phyloP scores from a whole-genome alignment of 1,139 yeast genomes.

The Nakaseomyces uthaithaninus region DNA sequence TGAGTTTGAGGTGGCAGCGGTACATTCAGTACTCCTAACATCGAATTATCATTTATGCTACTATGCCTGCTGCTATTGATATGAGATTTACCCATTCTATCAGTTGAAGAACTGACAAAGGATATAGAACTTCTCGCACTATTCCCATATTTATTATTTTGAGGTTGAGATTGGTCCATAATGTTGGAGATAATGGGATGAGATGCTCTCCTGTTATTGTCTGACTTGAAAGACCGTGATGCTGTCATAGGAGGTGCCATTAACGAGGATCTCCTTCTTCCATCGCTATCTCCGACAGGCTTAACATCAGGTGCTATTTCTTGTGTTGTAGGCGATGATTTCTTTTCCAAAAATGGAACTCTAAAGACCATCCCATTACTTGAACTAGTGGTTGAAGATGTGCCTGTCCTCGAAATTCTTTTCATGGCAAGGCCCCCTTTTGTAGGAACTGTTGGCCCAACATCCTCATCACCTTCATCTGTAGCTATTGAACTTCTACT shows the following conservation, averaged over 20 bases:
- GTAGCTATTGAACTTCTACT: neutral
- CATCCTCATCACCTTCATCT: constrained; percentile 7
- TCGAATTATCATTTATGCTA: constrained; percentile 13
- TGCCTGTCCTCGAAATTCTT: constrained; percentile 6
- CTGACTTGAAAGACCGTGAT: constrained; percentile 9
- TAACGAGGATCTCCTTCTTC: constrained; percentile 22
- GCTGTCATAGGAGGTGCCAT: constrained; percentile 15
- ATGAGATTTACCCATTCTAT: constrained; percentile 25
- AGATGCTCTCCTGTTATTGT: constrained; percentile 24
- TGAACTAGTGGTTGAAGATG: constrained; percentile 24
- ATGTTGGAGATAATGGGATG: constrained; percentile 19
- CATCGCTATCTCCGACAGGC: constrained; percentile 10
- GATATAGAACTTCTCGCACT: constrained; percentile 28
- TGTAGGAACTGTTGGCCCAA: constrained; percentile 3
- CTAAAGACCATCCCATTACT: constrained; percentile 40
- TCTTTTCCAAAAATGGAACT: constrained; percentile 52
- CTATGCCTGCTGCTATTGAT: constrained; percentile 11
- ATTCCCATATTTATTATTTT: constrained; percentile 1
- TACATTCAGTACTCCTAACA: constrained; percentile 23
- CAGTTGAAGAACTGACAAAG: constrained; percentile 29
- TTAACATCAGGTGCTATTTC: constrained; percentile 9
- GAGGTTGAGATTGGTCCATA: constrained; percentile 1
- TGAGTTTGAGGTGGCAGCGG: constrained; percentile 42
- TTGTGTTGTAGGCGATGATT: constrained; percentile 9
- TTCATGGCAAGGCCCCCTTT: constrained; percentile 4